Evolutionary conservation across 257 asterid species (phyloP).

Genomic region (Nicotiana sylvestris): DNA sequence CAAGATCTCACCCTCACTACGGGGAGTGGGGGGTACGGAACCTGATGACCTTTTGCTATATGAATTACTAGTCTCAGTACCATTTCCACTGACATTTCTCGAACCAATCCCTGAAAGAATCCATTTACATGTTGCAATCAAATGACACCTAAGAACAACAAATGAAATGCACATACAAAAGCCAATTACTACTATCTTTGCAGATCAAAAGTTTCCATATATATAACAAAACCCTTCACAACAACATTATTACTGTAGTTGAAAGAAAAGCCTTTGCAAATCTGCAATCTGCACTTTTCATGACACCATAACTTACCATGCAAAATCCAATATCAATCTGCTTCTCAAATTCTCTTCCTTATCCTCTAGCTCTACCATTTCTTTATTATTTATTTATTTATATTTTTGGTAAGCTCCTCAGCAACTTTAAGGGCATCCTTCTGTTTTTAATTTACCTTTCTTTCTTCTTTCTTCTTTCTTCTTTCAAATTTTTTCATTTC

Average conservation of each 20-base stretch:
- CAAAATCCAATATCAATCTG: neutral
- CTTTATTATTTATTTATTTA: neutral
- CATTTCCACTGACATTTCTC: slow-evolving; percentile 45
- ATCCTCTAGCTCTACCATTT: neutral
- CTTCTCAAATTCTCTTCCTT: neutral
- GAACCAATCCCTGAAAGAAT: slow-evolving; percentile 25
- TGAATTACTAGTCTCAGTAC: slow-evolving; percentile 44
- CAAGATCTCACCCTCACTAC: slow-evolving; percentile 85
- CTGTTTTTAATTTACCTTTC: neutral
- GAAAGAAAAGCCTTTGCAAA: neutral
- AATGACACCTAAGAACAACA: neutral
- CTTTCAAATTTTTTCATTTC: neutral
- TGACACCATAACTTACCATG: neutral
- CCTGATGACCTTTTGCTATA: slow-evolving; percentile 62
- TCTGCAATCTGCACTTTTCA: neutral
- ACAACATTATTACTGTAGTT: neutral
- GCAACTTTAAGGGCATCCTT: neutral
- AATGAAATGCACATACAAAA: neutral
- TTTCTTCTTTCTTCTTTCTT: neutral
- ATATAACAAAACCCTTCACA: neutral
- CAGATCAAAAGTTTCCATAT: neutral
- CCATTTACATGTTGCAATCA: slow-evolving; percentile 1
- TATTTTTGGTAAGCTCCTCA: neutral
- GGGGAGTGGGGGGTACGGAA: slow-evolving; percentile 66
- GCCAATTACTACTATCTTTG: neutral